Percentiles rank a stretch among this genome's conserved stretches.
Conservation (phyloP, 140 eudicot species). For the Bidens hawaiensis region DNA sequence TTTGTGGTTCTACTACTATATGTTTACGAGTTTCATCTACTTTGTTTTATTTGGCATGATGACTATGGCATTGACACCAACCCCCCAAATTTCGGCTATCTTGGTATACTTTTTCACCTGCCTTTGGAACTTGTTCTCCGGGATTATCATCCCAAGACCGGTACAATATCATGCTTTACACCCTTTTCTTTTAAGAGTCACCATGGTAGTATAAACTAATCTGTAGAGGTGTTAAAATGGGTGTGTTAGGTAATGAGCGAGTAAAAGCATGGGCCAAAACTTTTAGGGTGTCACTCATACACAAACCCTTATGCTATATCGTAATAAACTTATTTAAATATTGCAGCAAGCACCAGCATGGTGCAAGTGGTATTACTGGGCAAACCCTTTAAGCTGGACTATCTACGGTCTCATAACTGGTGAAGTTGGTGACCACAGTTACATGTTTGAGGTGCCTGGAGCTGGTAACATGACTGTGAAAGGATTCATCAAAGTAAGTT, state of each 20-base stretch:
- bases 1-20: slow-evolving; percentile 53
- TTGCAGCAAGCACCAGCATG: slow-evolving; percentile 67
- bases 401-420: slow-evolving; percentile 60
- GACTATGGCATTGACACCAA: slow-evolving; percentile 63
- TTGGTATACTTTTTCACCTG: slow-evolving; percentile 54
- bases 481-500: slow-evolving; percentile 31
- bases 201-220: background rate
- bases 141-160: slow-evolving; percentile 57
- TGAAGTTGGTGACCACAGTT: slow-evolving; percentile 41
- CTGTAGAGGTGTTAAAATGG: background rate
- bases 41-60: slow-evolving; percentile 65
- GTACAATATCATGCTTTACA: slow-evolving; percentile 37
- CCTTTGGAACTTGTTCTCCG: slow-evolving; percentile 83
- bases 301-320: background rate
- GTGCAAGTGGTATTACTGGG: slow-evolving; percentile 92
- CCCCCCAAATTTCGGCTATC: slow-evolving; percentile 47
- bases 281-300: background rate
- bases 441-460: slow-evolving; percentile 30
- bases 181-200: background rate
- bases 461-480: slow-evolving; percentile 33
- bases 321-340: background rate
- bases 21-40: slow-evolving; percentile 58
- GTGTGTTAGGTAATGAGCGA: background rate
- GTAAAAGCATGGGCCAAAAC: background rate
- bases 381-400: slow-evolving; percentile 69